Percentiles rank a stretch among this genome's conserved stretches.
Evolutionary conservation across 768 basidiomycete genomes (phyloP).

Genomic region (Auricularia sp.): DNA sequence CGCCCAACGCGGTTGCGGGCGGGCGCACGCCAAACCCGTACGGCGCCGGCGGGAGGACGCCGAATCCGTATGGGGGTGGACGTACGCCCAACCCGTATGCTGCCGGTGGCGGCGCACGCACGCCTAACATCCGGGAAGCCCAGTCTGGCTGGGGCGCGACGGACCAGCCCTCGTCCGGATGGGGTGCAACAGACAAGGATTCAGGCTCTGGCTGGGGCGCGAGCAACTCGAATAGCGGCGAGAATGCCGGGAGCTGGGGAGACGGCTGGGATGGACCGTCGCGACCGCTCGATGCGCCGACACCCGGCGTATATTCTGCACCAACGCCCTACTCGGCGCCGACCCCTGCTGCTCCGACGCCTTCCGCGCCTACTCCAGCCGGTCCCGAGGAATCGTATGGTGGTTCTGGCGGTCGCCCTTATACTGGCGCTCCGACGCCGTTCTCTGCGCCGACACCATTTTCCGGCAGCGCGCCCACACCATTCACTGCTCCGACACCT

Average conservation of each 20-base stretch:
- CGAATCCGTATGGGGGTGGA: constrained; percentile 40
- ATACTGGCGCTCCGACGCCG: constrained; percentile 10
- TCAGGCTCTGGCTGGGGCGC: background rate
- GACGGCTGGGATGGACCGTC: constrained; percentile 29
- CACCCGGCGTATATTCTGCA: constrained; percentile 5
- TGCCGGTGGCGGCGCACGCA: constrained; percentile 20
- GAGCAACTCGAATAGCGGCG: background rate
- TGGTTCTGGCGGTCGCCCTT: constrained; percentile 2
- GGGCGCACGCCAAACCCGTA: constrained; percentile 37
- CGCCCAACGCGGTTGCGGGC: constrained; percentile 59
- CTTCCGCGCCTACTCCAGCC: constrained; percentile 29
- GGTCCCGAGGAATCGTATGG: constrained; percentile 12
- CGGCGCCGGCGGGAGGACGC: constrained; percentile 38
- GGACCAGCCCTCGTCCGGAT: constrained; percentile 15
- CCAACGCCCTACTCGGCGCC: constrained; percentile 17
- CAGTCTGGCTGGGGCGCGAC: constrained; percentile 22
- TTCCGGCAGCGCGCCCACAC: constrained; percentile 1
- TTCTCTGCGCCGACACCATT: constrained; percentile 2
- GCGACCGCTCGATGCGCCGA: constrained; percentile 13
- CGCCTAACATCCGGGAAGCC: constrained; percentile 21
- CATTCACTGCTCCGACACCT: constrained; percentile 7
- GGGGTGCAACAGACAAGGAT: background rate
- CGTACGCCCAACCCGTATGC: constrained; percentile 50
- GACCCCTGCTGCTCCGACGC: constrained; percentile 34
- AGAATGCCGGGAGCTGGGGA: constrained; percentile 45